These are phyloP conservation scores for Arxiozyma telluris DNA, from an alignment of 1,139 yeast genomes.

Conservation along the genomic window DNA sequence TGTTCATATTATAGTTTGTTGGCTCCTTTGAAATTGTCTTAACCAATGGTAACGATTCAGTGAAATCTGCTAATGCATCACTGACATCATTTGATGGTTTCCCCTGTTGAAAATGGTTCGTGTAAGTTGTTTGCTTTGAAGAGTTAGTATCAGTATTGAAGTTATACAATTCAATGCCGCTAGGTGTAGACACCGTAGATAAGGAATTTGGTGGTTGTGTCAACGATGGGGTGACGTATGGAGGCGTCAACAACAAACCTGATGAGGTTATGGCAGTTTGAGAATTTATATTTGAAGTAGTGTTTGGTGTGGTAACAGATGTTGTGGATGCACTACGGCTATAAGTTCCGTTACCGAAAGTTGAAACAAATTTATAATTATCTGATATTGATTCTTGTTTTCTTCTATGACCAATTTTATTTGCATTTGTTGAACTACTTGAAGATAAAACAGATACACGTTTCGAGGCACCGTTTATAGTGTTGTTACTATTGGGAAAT, in stretches of 20 bases:
- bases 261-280: conserved; percentile 8
- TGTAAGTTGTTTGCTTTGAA: not conserved
- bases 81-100: not conserved
- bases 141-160: not conserved
- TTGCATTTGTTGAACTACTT: conserved; percentile 1
- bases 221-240: conserved; percentile 15
- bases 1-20: not conserved
- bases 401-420: conserved; percentile 14
- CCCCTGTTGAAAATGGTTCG: not conserved
- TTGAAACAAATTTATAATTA: conserved; percentile 10
- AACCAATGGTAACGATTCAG: not conserved
- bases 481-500: conserved; percentile 3
- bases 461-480: not conserved
- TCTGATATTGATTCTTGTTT: conserved; percentile 27
- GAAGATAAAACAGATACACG: conserved; percentile 1
- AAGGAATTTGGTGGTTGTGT: conserved; percentile 19
- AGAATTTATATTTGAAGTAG: not conserved
- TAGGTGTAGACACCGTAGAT: conserved; percentile 21
- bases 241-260: conserved; percentile 17
- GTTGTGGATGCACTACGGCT: not conserved
- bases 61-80: not conserved
- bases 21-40: not conserved
- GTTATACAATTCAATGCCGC: conserved; percentile 1
- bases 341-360: not conserved
- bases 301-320: conserved; percentile 3